These are phyloP conservation scores for Physaria fendleri DNA, from an alignment of 345 rosid species.

Conservation along the genomic window DNA sequence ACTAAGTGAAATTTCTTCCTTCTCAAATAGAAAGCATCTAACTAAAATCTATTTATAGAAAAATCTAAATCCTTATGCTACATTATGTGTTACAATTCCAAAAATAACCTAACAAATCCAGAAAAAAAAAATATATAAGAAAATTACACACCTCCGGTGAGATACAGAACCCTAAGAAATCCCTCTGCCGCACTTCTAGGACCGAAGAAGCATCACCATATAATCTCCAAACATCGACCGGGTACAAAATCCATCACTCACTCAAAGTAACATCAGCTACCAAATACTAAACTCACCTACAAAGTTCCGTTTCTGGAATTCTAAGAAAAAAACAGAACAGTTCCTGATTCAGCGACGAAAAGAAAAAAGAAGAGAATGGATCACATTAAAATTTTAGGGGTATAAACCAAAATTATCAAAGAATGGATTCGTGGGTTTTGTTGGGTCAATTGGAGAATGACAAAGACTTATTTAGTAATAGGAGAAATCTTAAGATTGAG, in stretches of 20 bases:
- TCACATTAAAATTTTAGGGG: slow-evolving; percentile 24
- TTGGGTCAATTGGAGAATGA: not conserved
- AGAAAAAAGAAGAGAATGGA: slow-evolving; percentile 9
- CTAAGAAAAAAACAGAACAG: not conserved
- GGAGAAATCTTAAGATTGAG: not conserved
- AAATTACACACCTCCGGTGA: slow-evolving; percentile 27
- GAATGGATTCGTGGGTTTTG: not conserved
- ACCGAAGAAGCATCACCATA: slow-evolving; percentile 8
- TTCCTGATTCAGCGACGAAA: not conserved
- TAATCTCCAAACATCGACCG: slow-evolving; percentile 10
- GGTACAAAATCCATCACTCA: slow-evolving; percentile 9
- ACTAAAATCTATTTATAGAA: not conserved
- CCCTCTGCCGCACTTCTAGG: slow-evolving; percentile 21
- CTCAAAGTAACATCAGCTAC: not conserved
- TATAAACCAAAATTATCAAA: not conserved
- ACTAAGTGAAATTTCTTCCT: not conserved
- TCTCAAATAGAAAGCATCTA: not conserved
- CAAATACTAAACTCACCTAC: not conserved
- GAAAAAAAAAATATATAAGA: not conserved
- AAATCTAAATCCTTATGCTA: not conserved
- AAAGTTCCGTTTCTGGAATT: not conserved
- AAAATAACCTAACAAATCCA: not conserved
- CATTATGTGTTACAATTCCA: not conserved
- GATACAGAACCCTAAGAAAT: slow-evolving; percentile 35
- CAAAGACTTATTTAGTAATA: not conserved